Percentiles rank a stretch among this genome's conserved stretches.
phyloP scores from a whole-genome alignment of 2,329 filamentous ascomycete species.

The Botrytis hyacinthi region DNA sequence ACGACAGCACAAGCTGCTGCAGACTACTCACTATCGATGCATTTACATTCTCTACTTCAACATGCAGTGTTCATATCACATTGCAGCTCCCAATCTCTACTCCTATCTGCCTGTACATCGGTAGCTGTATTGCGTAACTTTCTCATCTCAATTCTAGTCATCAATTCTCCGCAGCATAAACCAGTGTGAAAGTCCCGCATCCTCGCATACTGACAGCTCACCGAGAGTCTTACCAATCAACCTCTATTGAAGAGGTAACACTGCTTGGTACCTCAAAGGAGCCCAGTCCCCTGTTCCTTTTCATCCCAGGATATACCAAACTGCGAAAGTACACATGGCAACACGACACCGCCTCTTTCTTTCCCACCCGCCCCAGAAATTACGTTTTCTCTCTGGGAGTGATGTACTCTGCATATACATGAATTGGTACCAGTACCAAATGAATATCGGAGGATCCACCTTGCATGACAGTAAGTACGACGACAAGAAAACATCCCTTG shows the following conservation, averaged over 20 bases:
- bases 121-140: background rate
- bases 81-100: conserved; percentile 1
- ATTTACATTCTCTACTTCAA: background rate
- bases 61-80: background rate
- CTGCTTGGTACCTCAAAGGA: background rate
- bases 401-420: conserved; percentile 15
- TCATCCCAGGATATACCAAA: conserved; percentile 4
- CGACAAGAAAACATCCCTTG: conserved; percentile 10
- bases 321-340: conserved; percentile 11
- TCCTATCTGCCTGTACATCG: background rate
- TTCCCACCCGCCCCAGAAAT: conserved; percentile 13
- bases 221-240: conserved; percentile 15
- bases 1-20: conserved; percentile 6
- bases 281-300: background rate
- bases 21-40: background rate
- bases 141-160: conserved; percentile 18
- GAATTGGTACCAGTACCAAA: conserved; percentile 15
- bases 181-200: conserved; percentile 5
- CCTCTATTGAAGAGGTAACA: background rate
- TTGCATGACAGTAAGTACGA: conserved; percentile 7
- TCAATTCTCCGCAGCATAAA: conserved; percentile 19
- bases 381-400: background rate
- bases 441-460: conserved; percentile 4
- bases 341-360: conserved; percentile 10
- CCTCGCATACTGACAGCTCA: conserved; percentile 20